phyloP scores from a whole-genome alignment of 129 eudicot genomes.

The Escallonia rubra region DNA sequence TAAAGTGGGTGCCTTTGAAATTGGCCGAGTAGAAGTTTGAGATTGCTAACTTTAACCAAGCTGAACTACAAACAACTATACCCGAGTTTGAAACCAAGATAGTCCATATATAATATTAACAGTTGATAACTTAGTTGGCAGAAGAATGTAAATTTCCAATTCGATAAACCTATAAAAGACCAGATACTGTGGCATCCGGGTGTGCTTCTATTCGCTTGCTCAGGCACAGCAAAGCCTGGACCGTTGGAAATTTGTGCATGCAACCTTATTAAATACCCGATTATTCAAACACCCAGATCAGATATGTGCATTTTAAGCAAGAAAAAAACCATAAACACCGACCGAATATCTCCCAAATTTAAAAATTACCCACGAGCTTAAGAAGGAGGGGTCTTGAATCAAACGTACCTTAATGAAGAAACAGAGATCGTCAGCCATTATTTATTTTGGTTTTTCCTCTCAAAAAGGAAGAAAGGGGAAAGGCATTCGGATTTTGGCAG shows the following conservation, averaged over 20 bases:
- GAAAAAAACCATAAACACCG: neutral
- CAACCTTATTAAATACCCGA: neutral
- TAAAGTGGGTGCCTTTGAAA: neutral
- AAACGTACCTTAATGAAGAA: constrained; percentile 54
- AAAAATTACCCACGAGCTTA: neutral
- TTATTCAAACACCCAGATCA: constrained; percentile 23
- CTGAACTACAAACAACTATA: neutral
- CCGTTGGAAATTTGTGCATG: neutral
- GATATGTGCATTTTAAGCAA: neutral
- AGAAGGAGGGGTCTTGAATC: neutral
- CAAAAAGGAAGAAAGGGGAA: constrained; percentile 22
- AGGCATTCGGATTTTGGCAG: constrained; percentile 11
- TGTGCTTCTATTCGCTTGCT: constrained; percentile 3
- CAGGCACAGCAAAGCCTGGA: neutral
- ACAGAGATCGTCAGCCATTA: constrained; percentile 51
- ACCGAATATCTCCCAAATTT: neutral
- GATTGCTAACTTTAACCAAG: neutral
- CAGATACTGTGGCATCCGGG: neutral
- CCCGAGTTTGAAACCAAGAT: too few species aligned
- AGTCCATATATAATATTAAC: too few species aligned
- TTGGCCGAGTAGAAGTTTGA: neutral
- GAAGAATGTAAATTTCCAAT: neutral
- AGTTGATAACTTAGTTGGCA: neutral
- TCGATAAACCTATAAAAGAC: neutral
- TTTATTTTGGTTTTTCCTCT: neutral